phyloP scores from a whole-genome alignment of 2,329 filamentous ascomycete species.

The Fusarium sp. region DNA sequence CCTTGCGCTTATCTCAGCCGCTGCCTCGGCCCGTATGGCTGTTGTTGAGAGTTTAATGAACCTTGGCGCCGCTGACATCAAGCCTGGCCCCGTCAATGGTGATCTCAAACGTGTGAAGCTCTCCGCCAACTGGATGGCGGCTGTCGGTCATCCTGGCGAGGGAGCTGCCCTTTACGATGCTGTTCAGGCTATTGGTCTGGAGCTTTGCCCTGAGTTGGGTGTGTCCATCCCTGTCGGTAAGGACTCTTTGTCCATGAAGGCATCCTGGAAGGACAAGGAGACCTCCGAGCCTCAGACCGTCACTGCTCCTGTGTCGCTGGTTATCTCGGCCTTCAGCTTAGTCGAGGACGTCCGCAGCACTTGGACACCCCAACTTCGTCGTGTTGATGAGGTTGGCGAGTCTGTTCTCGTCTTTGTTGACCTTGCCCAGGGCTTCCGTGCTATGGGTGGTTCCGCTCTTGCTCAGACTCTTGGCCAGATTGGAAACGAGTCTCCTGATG shows the following conservation, averaged over 20 bases:
- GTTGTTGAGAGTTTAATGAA: constrained; percentile 96
- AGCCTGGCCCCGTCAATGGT: constrained; percentile 62
- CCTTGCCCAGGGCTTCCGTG: constrained; percentile 83
- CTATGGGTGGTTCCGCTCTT: constrained; percentile 90
- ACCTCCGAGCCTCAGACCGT: constrained; percentile 83
- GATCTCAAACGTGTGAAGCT: constrained; percentile 85
- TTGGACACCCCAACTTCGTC: constrained; percentile 92
- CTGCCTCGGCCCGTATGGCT: constrained; percentile 94
- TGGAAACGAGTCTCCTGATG: constrained; percentile 87
- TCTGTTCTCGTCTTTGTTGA: constrained; percentile 93
- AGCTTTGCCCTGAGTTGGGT: constrained; percentile 90
- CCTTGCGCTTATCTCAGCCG: constrained; percentile 89
- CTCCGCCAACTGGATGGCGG: constrained; percentile 99
- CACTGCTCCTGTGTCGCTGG: constrained; percentile 90
- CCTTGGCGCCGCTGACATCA: constrained; percentile 81
- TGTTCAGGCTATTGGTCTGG: constrained; percentile 92
- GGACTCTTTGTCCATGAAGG: constrained; percentile 99
- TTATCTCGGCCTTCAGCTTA: constrained; percentile 91
- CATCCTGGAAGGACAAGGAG: constrained; percentile 85
- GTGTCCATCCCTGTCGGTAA: constrained; percentile 97
- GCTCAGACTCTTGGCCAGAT: constrained; percentile 91
- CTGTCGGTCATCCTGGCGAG: constrained; percentile 93
- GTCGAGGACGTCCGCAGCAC: constrained; percentile 87
- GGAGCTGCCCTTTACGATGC: constrained; percentile 94
- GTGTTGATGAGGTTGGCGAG: constrained; percentile 89